Base-by-base conservation (phyloP, 1,284 basidiomycete genomes). In the Rugosomyces carneus region DNA sequence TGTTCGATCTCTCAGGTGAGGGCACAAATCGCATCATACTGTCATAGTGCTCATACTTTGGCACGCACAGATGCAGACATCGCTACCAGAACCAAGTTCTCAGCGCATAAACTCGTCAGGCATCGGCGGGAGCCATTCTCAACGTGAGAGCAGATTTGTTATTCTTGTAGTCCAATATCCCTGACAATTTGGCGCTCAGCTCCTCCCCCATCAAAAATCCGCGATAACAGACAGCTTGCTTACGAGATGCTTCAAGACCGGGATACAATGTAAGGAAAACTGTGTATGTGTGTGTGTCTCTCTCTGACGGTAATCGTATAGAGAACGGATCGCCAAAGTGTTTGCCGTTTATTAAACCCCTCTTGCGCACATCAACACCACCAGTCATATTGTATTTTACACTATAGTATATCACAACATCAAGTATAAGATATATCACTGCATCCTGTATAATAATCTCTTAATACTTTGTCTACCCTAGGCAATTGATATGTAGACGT, bases 321-420 rank as follows among this genome's bases (percentile, higher is more conserved):
- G 55, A 46, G 53, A 53, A 48, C 40, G 55, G 39, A 57, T 57
- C 34, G 52, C 50, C 24, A 55, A 53, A 47, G 55, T 48, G 2
- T 57, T 57, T 34, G 45, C 54, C 38, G 37, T 40, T 7, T 47
- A 38, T 23, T 50, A 42, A 45, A n/a, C 24, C 16, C 13, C 31
- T 3, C 13, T 34, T 34, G n/a, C 15, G 31, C 15, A 4, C 3
- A 4, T 29, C 27, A 15, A 3, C 31, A 16, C n/a, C 11, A n/a
- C n/a, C n/a, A n/a, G 13, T 31, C 29, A 31, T 31, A 31, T 20
- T 26, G 24, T 26, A 26, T 26, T 26, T 26, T 10, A 26, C 24
- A 26, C 10, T 10, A 13, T 32, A 26, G 31, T 42, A 37, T 49
- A 45, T 42, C 20, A 49, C 29, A 43, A 32, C 32, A 42, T 45